phyloP scores from a whole-genome alignment of 1,139 yeast genomes.

The Pichia sp. region DNA sequence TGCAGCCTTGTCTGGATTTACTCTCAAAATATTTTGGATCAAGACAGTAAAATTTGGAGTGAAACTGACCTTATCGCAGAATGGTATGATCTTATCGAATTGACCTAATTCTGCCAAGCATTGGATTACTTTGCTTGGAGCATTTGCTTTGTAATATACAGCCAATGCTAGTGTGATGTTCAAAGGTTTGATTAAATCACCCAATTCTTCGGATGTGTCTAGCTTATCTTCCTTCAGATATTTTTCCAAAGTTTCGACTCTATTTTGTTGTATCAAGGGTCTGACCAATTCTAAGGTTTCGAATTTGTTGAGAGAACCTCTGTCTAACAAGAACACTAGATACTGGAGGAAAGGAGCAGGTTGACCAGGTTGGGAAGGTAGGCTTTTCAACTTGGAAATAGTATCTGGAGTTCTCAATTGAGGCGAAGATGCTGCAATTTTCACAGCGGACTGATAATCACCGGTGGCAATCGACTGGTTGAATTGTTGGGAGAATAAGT shows the following conservation, averaged over 20 bases:
- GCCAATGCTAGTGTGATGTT: conserved; percentile 86
- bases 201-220: conserved; percentile 91
- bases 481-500: conserved; percentile 85
- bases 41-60: conserved; percentile 87
- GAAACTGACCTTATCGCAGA: conserved; percentile 83
- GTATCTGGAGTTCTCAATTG: conserved; percentile 94
- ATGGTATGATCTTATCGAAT: conserved; percentile 92
- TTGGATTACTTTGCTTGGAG: conserved; percentile 86
- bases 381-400: conserved; percentile 82
- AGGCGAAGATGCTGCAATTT: conserved; percentile 93
- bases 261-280: conserved; percentile 94
- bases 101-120: conserved; percentile 94
- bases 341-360: conserved; percentile 92
- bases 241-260: conserved; percentile 89
- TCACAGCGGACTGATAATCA: conserved; percentile 89
- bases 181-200: conserved; percentile 88
- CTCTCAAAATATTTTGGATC: conserved; percentile 85
- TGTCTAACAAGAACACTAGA: conserved; percentile 85
- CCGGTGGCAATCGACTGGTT: conserved; percentile 80
- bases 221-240: conserved; percentile 95
- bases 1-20: conserved; percentile 96
- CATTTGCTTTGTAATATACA: conserved; percentile 81
- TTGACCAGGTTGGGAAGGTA: conserved; percentile 95
- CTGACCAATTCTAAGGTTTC: conserved; percentile 94
- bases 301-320: conserved; percentile 87